A percentile compares a stretch with the other conserved stretches of the same genome.
phyloP scores from a whole-genome alignment of 768 basidiomycete genomes.

The Gymnopilus dilepis region DNA sequence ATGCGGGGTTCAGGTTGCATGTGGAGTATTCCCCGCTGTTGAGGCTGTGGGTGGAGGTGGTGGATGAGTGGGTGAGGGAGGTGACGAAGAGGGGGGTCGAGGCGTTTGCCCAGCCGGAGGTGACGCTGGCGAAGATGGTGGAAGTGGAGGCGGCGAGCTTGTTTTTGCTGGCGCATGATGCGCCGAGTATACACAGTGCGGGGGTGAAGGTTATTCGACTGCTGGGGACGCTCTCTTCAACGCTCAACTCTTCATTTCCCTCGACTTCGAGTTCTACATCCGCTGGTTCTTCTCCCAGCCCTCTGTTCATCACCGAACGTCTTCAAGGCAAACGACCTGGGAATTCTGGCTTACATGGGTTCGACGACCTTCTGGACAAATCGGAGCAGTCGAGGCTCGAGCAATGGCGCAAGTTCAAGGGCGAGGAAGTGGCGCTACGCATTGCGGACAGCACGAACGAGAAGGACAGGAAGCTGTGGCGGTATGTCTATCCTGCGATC shows the following conservation, averaged over 20 bases:
- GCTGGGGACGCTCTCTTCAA: conserved; percentile 52
- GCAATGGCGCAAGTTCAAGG: conserved; percentile 66
- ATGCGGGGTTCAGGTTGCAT: conserved; percentile 64
- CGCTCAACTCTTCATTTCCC: conserved; percentile 33
- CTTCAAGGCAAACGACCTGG: conserved; percentile 56
- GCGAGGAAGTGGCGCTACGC: conserved; percentile 61
- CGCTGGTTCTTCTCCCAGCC: conserved; percentile 30
- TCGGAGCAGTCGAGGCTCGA: conserved; percentile 64
- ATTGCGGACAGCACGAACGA: conserved; percentile 75
- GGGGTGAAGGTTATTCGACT: conserved; percentile 71
- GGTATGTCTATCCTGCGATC: conserved; percentile 70
- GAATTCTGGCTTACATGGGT: conserved; percentile 58
- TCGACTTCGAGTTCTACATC: conserved; percentile 28
- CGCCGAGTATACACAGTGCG: conserved; percentile 51
- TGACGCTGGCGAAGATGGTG: conserved; percentile 51
- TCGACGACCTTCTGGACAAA: conserved; percentile 69
- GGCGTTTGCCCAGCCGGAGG: conserved; percentile 44
- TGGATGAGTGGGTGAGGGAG: conserved; percentile 69
- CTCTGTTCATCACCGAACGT: conserved; percentile 51
- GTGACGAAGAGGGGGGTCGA: conserved; percentile 48
- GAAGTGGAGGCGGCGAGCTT: conserved; percentile 76
- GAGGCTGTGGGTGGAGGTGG: conserved; percentile 72
- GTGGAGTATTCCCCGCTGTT: conserved; percentile 73
- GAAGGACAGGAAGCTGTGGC: conserved; percentile 76
- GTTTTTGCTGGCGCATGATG: conserved; percentile 72